Base-by-base conservation (phyloP, 805 yeast species). In the Wickerhamiella musiphila region DNA sequence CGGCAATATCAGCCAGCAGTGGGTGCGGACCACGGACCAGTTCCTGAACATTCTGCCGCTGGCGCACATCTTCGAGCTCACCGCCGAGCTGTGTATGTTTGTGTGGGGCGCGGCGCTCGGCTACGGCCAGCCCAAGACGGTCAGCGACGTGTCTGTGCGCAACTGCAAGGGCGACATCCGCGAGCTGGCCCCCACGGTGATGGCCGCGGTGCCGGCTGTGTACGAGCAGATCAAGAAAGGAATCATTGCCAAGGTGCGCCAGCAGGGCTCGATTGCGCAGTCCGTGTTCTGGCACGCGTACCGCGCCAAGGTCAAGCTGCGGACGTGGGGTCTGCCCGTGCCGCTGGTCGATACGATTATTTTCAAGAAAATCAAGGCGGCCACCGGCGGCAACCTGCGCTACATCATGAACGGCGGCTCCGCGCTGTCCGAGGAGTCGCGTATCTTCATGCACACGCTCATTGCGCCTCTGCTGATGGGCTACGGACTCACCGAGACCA, bases 141-240 rank as follows among this genome's bases (percentile, higher is more conserved):
- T 90, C 45, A 72, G 93, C 14, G 93, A 78, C 41, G 61, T 66
- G 2, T 79, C 93, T 2, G 71, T 78, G 50, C 73, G 68, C 48
- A 78, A 90, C 60, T 83, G 93, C 61, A 60, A 68, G 35, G 86
- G 94, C 48, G 98, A 90, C 55, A 68, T 90, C 62, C 68, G 65
- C 35, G 78, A 77, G 49, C 78, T 83, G 58, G 66, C 72, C 54
- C 98, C 98, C 37, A 78, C 94, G 4, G 58, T 84, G 45, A 78
- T 90, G 94, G 94, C 83, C 42, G 98, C 94, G 56, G 98, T 90
- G 35, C 95, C 95, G 12, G 94, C 96, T 4, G 95, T 90, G 33
- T 90, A 94, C 93, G 98, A 90, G 63, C 66, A 77, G 23, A 81
- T 90, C 39, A 77, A 84, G 56, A 90, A 90, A 63, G 98, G 98